Base-by-base conservation (phyloP, 2,329 filamentous ascomycete species). In the Botrytis hyacinthi region DNA sequence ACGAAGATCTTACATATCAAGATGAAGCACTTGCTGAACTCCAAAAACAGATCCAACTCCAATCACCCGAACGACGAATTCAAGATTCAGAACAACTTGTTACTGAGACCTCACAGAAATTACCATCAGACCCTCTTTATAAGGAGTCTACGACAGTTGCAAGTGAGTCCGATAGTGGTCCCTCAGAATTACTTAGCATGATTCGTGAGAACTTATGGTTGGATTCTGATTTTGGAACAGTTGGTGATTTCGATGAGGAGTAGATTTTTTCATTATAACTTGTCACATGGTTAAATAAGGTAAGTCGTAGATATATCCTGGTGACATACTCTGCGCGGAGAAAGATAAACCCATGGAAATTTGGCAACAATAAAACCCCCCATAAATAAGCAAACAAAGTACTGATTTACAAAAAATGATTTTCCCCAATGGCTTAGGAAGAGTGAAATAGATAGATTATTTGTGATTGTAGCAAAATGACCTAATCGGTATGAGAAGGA, bases 261-360 rank as follows among this genome's bases (percentile, higher is more conserved):
- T 44, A 63, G 61, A 63, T 29, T 32, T 18, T 12, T 42, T 63
- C 16, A 10, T 42, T 22, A 5, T 42, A 3, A 29, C 16, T 63
- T n/a, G 42, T 63, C 60, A 63, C 32, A 66, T 51, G 63, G 22
- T 51, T 26, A 66, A 51, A 51, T 48, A 67, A 12, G 42, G 63
- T 51, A 67, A 51, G 63, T 12, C 44, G 20, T 37, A 51, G 22
- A 62, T 63, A 20, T 42, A 29, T 63, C 60, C 60, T 63, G 35
- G 60, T 63, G 60, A 63, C 42, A 40, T 29, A 44, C 16, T 29
- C 26, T 40, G 14, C 26, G 37, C 7, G 4, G 37, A 63, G 60
- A 63, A 63, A 63, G 40, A 63, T 63, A 63, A 63, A 29, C 40
- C 60, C 26, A 12, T 63, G 60, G 37, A 42, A 29, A 4, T 40